A percentile compares a stretch with the other conserved stretches of the same genome.
Evolutionary conservation across 2,329 filamentous ascomycete species (phyloP).

Genomic region (Aureobasidium pullulans): DNA sequence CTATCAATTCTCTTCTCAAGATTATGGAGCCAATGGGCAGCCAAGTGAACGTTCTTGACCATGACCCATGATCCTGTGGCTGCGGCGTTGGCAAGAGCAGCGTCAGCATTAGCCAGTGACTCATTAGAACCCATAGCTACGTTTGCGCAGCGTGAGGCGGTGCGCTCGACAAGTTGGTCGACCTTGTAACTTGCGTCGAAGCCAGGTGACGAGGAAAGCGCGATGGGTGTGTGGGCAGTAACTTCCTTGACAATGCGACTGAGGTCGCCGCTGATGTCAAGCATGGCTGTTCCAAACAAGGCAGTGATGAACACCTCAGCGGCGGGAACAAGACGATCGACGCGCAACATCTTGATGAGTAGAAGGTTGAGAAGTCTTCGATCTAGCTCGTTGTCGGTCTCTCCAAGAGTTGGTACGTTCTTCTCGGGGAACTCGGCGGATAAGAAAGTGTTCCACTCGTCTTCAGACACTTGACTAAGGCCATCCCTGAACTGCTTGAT

Average conservation of each 20-base stretch:
- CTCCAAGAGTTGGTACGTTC: slow-evolving; percentile 69
- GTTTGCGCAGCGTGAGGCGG: slow-evolving; percentile 77
- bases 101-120: slow-evolving; percentile 84
- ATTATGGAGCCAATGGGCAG: slow-evolving; percentile 92
- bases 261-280: slow-evolving; percentile 80
- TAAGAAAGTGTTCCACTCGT: slow-evolving; percentile 75
- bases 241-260: slow-evolving; percentile 79
- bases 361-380: slow-evolving; percentile 76
- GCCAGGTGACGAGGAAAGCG: slow-evolving; percentile 87
- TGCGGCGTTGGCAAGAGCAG: slow-evolving; percentile 86
- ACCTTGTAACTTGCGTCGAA: slow-evolving; percentile 99
- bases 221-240: slow-evolving; percentile 74
- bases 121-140: slow-evolving; percentile 99
- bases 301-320: slow-evolving; percentile 83
- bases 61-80: slow-evolving; percentile 92
- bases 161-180: slow-evolving; percentile 82
- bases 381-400: slow-evolving; percentile 58
- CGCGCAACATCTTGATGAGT: slow-evolving; percentile 86
- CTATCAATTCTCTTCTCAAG: slow-evolving; percentile 95
- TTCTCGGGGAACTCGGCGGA: slow-evolving; percentile 80
- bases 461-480: slow-evolving; percentile 53
- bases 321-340: slow-evolving; percentile 88
- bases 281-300: slow-evolving; percentile 76
- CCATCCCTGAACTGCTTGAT: slow-evolving; percentile 67
- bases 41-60: slow-evolving; percentile 97